Base-by-base conservation (phyloP, 108 stramenopile species). In the Cylindrotheca closterium region DNA sequence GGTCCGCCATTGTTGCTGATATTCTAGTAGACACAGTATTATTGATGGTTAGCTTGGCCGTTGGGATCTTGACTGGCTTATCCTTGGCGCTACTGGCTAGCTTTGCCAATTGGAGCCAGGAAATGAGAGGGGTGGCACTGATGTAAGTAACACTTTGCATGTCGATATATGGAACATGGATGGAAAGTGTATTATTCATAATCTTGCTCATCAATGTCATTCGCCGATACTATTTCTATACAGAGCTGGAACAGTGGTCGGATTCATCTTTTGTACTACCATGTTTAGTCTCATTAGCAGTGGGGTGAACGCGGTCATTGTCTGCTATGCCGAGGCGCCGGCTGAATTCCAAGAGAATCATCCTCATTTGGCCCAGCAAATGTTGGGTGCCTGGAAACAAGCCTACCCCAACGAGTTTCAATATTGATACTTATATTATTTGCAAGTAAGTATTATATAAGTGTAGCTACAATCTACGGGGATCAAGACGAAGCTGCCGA, bases 301-400 rank as follows among this genome's bases (percentile, higher is more conserved):
- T 65, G 93, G 83, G 4, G 92, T 92, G 42, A 88, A 94, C 51
- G 87, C 93, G 4, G 87, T 92, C 31, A 88, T 92, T 69, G 96
- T 96, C 0, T 87, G 87, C 63, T 95, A 85, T 57, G 93, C 94
- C 19, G 90, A 95, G 60, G 89, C 81, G 4, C 91, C 93, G 29
- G 77, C 67, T 22, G 88, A 92, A 58, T 86, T 95, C 42, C 76
- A 90, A 57, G 60, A 54, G 21, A 93, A 91, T 62, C 88, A 96
- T 49, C 96, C 91, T n/a, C 75, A 87, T 45, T 72, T 87, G 1
- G 89, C 84, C 31, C 63, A 73, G 3, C 65, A 87, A 67, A 86
- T 96, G 81, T 52, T 80, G 30, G 75, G 51, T 42, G 65, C 85
- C 2, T 96, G 92, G 91, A 24, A 33, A 34, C 32, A 68, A 53